Conservation (phyloP, 2,329 filamentous ascomycete species). For the Madurella mycetomatis region DNA sequence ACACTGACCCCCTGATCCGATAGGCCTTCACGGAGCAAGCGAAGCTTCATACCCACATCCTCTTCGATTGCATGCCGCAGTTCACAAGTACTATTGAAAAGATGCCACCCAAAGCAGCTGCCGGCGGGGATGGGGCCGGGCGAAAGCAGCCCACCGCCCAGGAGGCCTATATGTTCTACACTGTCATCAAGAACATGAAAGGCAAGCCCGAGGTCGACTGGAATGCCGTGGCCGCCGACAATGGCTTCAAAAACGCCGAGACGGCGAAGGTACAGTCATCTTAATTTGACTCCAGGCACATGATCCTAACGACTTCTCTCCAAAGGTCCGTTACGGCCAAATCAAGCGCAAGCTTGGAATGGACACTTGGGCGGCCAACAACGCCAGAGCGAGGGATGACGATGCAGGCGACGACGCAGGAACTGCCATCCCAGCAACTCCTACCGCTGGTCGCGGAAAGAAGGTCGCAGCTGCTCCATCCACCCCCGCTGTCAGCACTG, state of each 20-base stretch:
- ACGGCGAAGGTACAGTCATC: slow-evolving; percentile 39
- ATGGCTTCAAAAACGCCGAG: slow-evolving; percentile 42
- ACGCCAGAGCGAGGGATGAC: not conserved
- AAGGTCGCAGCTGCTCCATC: slow-evolving; percentile 1
- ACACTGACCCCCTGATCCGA: too few relatives aligned
- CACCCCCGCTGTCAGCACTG: slow-evolving; percentile 7
- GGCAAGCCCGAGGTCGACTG: slow-evolving; percentile 46
- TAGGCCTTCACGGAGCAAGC: too few relatives aligned
- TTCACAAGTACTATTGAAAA: not conserved
- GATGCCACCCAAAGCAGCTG: not conserved
- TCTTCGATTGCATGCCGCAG: not conserved
- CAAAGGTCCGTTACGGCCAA: slow-evolving; percentile 45
- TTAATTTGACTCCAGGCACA: not conserved
- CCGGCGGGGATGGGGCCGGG: not conserved
- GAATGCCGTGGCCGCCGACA: slow-evolving; percentile 40
- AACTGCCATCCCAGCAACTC: not conserved
- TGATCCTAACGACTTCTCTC: not conserved
- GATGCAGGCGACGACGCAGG: not conserved
- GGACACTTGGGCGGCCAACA: slow-evolving; percentile 7
- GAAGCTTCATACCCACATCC: too few relatives aligned
- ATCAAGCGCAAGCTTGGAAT: slow-evolving; percentile 46
- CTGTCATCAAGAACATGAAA: slow-evolving; percentile 41
- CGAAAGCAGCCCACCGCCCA: slow-evolving; percentile 34
- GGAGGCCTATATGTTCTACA: slow-evolving; percentile 35
- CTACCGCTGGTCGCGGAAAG: not conserved